These are phyloP conservation scores for Cladosporium sp. DNA, from an alignment of 2,329 filamentous ascomycete genomes.

Conservation along the genomic window DNA sequence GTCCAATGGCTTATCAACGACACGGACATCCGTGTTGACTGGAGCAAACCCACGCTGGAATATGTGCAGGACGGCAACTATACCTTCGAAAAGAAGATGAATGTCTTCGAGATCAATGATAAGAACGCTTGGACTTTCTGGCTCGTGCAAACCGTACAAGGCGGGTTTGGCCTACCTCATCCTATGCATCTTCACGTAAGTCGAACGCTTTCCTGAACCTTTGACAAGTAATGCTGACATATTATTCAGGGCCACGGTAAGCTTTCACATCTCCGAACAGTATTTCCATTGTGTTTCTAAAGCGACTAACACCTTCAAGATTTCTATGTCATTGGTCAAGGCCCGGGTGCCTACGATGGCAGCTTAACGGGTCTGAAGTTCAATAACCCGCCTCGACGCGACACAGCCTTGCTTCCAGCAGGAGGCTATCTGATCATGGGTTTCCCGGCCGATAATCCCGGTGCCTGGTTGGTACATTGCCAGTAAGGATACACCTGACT, in stretches of 20 bases:
- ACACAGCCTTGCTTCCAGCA: constrained; percentile 41
- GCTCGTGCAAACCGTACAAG: constrained; percentile 36
- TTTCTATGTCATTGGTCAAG: constrained; percentile 60
- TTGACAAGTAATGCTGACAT: background rate
- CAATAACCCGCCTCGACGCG: constrained; percentile 44
- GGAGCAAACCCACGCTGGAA: constrained; percentile 31
- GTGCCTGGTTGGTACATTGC: constrained; percentile 26
- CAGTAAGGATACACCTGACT: constrained; percentile 30
- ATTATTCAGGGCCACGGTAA: constrained; percentile 26
- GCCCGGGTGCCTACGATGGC: constrained; percentile 34
- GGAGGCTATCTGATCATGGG: constrained; percentile 26
- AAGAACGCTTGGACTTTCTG: constrained; percentile 38
- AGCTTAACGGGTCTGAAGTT: constrained; percentile 31
- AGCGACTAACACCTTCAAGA: constrained; percentile 40
- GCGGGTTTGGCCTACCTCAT: constrained; percentile 24
- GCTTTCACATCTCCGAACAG: constrained; percentile 10
- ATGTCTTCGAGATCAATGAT: constrained; percentile 32
- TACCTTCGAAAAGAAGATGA: constrained; percentile 31
- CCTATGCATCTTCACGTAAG: constrained; percentile 26
- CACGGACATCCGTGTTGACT: constrained; percentile 35
- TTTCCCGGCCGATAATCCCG: constrained; percentile 27
- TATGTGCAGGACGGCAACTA: constrained; percentile 26
- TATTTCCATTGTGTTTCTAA: background rate
- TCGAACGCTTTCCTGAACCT: background rate
- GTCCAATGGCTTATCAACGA: constrained; percentile 40